A percentile compares a stretch with the other conserved stretches of the same genome.
These are phyloP conservation scores for Agapanthus africanus DNA, from an alignment of 106 monocot species.

Conservation along the genomic window DNA sequence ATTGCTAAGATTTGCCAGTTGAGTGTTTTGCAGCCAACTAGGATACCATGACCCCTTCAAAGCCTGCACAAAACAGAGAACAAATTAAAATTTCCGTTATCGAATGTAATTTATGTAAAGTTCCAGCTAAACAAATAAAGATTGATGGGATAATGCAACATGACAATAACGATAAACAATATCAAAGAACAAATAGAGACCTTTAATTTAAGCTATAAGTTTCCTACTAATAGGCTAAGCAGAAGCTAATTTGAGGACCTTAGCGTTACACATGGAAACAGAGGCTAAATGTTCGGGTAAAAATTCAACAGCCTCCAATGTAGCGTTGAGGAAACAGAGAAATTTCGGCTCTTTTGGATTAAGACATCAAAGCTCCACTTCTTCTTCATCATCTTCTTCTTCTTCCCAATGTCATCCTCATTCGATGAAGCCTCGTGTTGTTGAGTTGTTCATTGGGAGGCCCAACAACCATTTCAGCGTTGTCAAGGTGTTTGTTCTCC, in stretches of 20 bases:
- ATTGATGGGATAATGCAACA: not conserved
- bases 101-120: not conserved
- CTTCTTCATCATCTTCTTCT: not conserved
- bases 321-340: not conserved
- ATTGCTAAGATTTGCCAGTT: too few species aligned
- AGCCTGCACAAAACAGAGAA: not conserved
- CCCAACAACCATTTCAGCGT: conserved; percentile 2
- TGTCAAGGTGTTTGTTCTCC: conserved; percentile 10
- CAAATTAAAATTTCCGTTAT: not conserved
- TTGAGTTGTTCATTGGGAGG: conserved; percentile 4
- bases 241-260: too few species aligned
- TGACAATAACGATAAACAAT: too few species aligned
- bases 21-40: too few species aligned
- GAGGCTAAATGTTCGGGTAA: not conserved
- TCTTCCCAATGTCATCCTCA: conserved; percentile 1
- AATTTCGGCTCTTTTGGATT: not conserved
- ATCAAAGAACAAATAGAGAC: too few species aligned
- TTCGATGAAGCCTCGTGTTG: conserved; percentile 5
- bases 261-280: not conserved
- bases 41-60: not conserved
- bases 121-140: not conserved
- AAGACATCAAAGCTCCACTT: not conserved
- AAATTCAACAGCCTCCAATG: not conserved
- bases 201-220: too few species aligned
- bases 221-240: too few species aligned